phyloP scores from a whole-genome alignment of 2,329 filamentous ascomycete genomes.

The Aspergillus pseudoviridinutans region DNA sequence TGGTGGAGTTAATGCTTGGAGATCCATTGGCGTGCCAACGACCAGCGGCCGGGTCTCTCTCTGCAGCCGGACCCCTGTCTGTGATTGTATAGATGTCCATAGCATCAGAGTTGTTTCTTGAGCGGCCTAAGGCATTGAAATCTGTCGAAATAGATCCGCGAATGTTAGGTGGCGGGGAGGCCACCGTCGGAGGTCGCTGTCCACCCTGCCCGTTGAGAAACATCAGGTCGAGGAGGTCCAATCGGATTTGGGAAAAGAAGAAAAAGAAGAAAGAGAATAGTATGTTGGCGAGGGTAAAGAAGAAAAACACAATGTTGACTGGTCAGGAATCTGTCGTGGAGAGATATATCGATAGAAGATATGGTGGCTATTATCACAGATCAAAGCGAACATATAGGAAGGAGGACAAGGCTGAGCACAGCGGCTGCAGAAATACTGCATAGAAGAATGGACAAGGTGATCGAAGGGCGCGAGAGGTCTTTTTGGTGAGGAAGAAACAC shows the following conservation, averaged over 20 bases:
- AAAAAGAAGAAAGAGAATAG: background rate
- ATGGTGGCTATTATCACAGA: background rate
- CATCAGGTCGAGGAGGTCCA: constrained; percentile 9
- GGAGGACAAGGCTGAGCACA: background rate
- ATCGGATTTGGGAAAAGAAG: background rate
- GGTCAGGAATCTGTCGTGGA: background rate
- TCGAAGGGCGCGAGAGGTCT: background rate
- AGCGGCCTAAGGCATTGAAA: constrained; percentile 24
- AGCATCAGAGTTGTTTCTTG: constrained; percentile 33
- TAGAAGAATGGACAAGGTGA: background rate
- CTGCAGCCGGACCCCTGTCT: constrained; percentile 23
- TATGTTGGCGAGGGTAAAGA: constrained; percentile 10
- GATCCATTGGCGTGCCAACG: constrained; percentile 30
- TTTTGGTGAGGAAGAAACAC: background rate
- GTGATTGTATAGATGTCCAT: constrained; percentile 35
- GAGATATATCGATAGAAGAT: background rate
- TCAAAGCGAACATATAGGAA: background rate
- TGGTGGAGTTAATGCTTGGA: constrained; percentile 13
- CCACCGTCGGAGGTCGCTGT: constrained; percentile 15
- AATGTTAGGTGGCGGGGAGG: constrained; percentile 18
- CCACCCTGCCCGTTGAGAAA: constrained; percentile 20
- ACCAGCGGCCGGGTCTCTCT: constrained; percentile 17
- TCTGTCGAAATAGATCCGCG: constrained; percentile 23
- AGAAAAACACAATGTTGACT: background rate
- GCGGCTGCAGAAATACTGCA: background rate